phyloP scores from a whole-genome alignment of 2,329 filamentous ascomycete species.

The Conoideocrella luteorostrata region DNA sequence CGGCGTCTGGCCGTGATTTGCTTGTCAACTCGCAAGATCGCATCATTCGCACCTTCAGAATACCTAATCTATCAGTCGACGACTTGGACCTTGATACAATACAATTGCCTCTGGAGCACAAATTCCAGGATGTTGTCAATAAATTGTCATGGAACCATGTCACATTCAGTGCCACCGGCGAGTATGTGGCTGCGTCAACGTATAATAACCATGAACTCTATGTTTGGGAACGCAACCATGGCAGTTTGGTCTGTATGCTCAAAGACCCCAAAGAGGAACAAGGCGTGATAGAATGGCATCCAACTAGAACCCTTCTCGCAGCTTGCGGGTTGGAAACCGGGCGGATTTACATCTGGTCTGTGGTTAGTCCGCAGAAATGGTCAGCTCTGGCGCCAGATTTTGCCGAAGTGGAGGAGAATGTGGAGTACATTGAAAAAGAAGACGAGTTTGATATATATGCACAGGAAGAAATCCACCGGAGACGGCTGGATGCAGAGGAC shows the following conservation, averaged over 20 bases:
- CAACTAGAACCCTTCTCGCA: slow-evolving; percentile 75
- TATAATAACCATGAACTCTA: slow-evolving; percentile 99
- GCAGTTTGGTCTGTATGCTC: slow-evolving; percentile 91
- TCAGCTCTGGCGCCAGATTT: slow-evolving; percentile 95
- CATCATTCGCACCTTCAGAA: slow-evolving; percentile 85
- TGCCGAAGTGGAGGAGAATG: slow-evolving; percentile 94
- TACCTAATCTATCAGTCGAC: slow-evolving; percentile 67
- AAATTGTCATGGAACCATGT: slow-evolving; percentile 94
- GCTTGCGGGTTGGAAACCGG: slow-evolving; percentile 91
- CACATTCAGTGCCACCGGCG: slow-evolving; percentile 86
- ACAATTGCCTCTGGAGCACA: slow-evolving; percentile 88
- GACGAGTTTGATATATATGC: slow-evolving; percentile 98
- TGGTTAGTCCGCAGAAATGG: slow-evolving; percentile 93
- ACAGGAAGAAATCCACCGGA: slow-evolving; percentile 87
- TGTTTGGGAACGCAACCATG: slow-evolving; percentile 92
- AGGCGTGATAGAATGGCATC: slow-evolving; percentile 96
- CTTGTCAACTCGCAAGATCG: slow-evolving; percentile 92
- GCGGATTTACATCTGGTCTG: slow-evolving; percentile 92
- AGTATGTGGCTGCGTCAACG: slow-evolving; percentile 93
- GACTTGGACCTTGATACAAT: slow-evolving; percentile 79
- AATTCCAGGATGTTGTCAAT: slow-evolving; percentile 97
- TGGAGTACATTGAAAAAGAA: slow-evolving; percentile 90
- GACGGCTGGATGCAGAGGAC: slow-evolving; percentile 83
- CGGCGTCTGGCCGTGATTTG: slow-evolving; percentile 73
- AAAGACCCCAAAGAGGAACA: slow-evolving; percentile 96